A percentile compares a stretch with the other conserved stretches of the same genome.
These are phyloP conservation scores for Rhynchosporium graminicola DNA, from an alignment of 2,329 filamentous ascomycete genomes.

Conservation along the genomic window DNA sequence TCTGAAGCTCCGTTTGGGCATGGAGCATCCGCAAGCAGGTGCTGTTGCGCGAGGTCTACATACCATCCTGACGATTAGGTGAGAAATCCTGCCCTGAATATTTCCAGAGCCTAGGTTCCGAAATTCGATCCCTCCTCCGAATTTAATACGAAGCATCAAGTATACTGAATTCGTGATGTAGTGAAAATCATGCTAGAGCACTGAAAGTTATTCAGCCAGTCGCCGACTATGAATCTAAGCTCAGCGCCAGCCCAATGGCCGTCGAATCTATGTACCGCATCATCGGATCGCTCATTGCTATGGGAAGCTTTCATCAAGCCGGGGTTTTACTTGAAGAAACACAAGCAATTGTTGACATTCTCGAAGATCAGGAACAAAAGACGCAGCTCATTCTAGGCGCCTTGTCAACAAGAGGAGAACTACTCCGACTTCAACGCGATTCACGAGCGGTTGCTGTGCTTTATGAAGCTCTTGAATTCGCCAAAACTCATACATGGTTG, in stretches of 20 bases:
- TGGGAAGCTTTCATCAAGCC: slow-evolving; percentile 2
- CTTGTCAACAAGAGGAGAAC: slow-evolving; percentile 9
- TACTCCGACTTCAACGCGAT: slow-evolving; percentile 2
- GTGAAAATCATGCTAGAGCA: not conserved
- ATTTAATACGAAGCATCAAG: too few species aligned
- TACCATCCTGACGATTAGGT: slow-evolving; percentile 4
- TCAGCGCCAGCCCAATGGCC: not conserved
- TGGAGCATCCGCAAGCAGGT: slow-evolving; percentile 8
- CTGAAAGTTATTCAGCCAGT: slow-evolving; percentile 6
- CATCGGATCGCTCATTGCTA: slow-evolving; percentile 7
- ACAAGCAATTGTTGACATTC: not conserved
- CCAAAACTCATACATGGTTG: slow-evolving; percentile 7
- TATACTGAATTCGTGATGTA: too few species aligned
- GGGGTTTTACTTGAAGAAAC: not conserved
- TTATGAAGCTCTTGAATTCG: not conserved
- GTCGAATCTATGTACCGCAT: slow-evolving; percentile 2
- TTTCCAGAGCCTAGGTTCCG: too few species aligned
- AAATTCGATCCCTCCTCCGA: too few species aligned
- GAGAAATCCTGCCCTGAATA: too few species aligned
- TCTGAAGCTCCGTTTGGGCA: not conserved
- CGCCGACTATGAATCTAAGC: not conserved
- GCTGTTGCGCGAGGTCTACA: slow-evolving; percentile 6
- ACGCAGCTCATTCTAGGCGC: slow-evolving; percentile 1
- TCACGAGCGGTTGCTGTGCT: slow-evolving; percentile 3
- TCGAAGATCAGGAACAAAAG: slow-evolving; percentile 8